A percentile compares a stretch with the other conserved stretches of the same genome.
Conservation (phyloP, 495 filamentous ascomycete species). For the Talaromyces borbonicus region DNA sequence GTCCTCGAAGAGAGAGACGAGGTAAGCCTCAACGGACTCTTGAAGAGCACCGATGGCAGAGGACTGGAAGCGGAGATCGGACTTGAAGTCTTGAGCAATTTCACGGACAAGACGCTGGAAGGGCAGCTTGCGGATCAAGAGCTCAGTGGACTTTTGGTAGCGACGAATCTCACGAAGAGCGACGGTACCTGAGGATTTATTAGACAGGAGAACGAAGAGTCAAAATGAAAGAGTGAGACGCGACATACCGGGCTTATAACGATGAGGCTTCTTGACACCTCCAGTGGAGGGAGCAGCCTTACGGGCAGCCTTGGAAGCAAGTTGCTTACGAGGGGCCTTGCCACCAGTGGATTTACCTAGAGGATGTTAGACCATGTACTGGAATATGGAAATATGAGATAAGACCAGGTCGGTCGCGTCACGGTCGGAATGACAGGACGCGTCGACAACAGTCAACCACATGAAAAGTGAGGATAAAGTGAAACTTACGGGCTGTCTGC, state of each 20-base stretch:
- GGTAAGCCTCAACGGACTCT: slow-evolving; percentile 99
- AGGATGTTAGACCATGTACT: slow-evolving; percentile 25
- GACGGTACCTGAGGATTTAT: slow-evolving; percentile 67
- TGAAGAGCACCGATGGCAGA: slow-evolving; percentile 99
- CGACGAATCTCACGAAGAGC: slow-evolving; percentile 99
- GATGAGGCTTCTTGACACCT: slow-evolving; percentile 99
- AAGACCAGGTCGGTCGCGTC: slow-evolving; percentile 7
- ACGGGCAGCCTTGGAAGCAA: slow-evolving; percentile 76
- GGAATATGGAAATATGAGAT: not conserved
- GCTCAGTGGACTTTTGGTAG: slow-evolving; percentile 99
- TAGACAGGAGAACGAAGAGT: slow-evolving; percentile 17
- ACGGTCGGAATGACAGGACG: slow-evolving; percentile 6
- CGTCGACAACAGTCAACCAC: slow-evolving; percentile 15
- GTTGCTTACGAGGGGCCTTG: slow-evolving; percentile 98
- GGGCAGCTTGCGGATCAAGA: slow-evolving; percentile 99
- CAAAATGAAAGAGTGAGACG: slow-evolving; percentile 5
- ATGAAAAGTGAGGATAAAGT: slow-evolving; percentile 14
- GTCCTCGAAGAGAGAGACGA: slow-evolving; percentile 99
- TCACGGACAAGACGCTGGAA: slow-evolving; percentile 99
- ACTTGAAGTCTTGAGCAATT: slow-evolving; percentile 99
- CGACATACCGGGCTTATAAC: slow-evolving; percentile 92
- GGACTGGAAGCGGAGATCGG: slow-evolving; percentile 98
- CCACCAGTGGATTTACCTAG: slow-evolving; percentile 92
- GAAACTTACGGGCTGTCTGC: slow-evolving; percentile 91
- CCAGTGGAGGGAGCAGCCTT: slow-evolving; percentile 67